Evolutionary conservation across 768 basidiomycete species (phyloP).

Genomic region (Lentinula sp.): DNA sequence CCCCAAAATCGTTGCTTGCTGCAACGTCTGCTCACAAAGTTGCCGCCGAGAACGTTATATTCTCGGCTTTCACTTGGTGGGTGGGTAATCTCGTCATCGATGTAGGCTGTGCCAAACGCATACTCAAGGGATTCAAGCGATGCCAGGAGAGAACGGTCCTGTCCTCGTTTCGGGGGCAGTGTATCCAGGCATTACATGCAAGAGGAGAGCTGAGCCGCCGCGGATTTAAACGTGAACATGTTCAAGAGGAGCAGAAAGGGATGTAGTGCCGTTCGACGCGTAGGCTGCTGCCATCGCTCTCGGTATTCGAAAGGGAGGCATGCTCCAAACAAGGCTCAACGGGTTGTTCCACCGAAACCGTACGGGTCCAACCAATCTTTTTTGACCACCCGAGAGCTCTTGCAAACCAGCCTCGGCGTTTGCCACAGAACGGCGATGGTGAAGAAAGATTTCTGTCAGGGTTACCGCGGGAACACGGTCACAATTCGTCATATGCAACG

Average conservation of each 20-base stretch:
- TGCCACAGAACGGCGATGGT: not conserved
- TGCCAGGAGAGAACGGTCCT: constrained; percentile 55
- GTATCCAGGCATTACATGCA: constrained; percentile 58
- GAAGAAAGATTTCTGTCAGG: constrained; percentile 1
- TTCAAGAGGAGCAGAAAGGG: constrained; percentile 60
- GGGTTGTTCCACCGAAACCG: no score
- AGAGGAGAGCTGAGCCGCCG: constrained; percentile 58
- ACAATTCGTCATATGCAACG: not conserved
- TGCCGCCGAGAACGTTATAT: constrained; percentile 36
- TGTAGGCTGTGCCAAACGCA: constrained; percentile 55
- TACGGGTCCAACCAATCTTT: no score
- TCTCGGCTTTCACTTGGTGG: constrained; percentile 50
- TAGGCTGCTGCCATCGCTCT: constrained; percentile 11
- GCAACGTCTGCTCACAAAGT: constrained; percentile 37
- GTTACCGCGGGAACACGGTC: not conserved
- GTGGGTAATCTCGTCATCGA: constrained; percentile 65
- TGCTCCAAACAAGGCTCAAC: no score
- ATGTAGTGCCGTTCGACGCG: constrained; percentile 23
- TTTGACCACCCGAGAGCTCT: no score
- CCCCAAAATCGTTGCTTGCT: constrained; percentile 54
- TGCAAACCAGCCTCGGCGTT: no score
- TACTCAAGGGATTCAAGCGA: constrained; percentile 39
- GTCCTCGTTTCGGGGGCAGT: constrained; percentile 61
- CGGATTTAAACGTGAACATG: constrained; percentile 75
- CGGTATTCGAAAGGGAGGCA: no score